phyloP scores from a whole-genome alignment of 257 asterid genomes.

The Capsicum baccatum region DNA sequence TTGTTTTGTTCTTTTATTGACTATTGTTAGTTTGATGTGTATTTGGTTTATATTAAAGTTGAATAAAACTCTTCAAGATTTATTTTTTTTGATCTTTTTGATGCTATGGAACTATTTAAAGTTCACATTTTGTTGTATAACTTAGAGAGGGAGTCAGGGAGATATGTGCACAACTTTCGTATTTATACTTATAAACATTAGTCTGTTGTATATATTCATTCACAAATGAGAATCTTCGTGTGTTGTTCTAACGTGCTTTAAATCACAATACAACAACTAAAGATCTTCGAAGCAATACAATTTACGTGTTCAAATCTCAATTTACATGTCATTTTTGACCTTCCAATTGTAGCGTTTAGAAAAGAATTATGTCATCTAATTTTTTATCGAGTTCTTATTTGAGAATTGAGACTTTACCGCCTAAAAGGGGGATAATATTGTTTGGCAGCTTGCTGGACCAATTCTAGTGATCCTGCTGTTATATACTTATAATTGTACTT shows the following conservation, averaged over 20 bases:
- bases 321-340: background rate
- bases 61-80: too few relatives aligned
- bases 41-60: too few relatives aligned
- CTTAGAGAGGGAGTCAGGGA: constrained; percentile 18
- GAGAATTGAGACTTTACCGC: background rate
- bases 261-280: constrained; percentile 17
- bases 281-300: background rate
- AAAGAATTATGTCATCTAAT: background rate
- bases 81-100: too few relatives aligned
- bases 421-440: background rate
- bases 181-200: background rate
- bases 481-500: too few relatives aligned
- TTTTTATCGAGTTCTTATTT: constrained; percentile 1
- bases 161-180: background rate
- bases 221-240: background rate
- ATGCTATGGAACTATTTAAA: too few relatives aligned
- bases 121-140: background rate
- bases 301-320: background rate
- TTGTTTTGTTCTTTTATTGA: too few relatives aligned
- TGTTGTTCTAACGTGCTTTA: background rate
- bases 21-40: too few relatives aligned
- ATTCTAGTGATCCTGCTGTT: constrained; percentile 29
- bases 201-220: background rate
- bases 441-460: constrained; percentile 41
- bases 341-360: background rate